Evolutionary conservation across 2,329 filamentous ascomycete genomes (phyloP), one percentile per base, ranked within the genome.

Genomic region (Colletotrichum orbiculare): DNA sequence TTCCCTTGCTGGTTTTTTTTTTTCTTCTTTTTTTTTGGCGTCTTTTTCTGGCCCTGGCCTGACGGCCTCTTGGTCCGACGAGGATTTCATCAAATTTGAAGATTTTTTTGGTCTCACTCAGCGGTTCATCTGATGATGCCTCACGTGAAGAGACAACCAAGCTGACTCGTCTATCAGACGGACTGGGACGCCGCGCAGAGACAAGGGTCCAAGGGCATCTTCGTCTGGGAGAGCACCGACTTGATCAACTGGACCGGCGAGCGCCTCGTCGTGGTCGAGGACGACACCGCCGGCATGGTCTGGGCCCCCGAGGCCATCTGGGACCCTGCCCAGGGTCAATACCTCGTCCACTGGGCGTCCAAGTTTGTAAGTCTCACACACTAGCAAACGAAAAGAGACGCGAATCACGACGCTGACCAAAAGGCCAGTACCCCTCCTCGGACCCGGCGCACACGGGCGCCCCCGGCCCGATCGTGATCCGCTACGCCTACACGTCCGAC

Each of bases 401-500:
- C 25, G 35, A 11, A 6, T 42, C 34, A 33, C 56, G 10, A 56
- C 50, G 41, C 2, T 37, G 2, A 63, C 34, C 37, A 7, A 5
- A 7, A 6, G 70, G 54, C 66, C 66, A 83, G 75, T 87, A 87
- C 64, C 69, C 78, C 2, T 67, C 79, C 3, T 79, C 77, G 6
- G 85, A 87, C 61, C 70, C 80, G 0, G 61, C 72, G 0, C 85
- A 87, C 69, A 83, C 78, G 0, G 85, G 85, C 17, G 72, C 71
- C 3, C 78, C 83, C 0, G 76, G 78, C 13, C 76, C 78, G 13
- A 79, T 76, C 13, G 77, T 76, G 42, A 85, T 87, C 64, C 81
- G 85, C 53, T 86, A 85, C 70, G 82, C 85, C 17, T 80, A 86
- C 72, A 87, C 85, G 1, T 75, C 73, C 52, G 85, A 87, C 74